These are phyloP conservation scores for Plectosphaerella sp. DNA, from an alignment of 2,329 filamentous ascomycete genomes.

Conservation along the genomic window DNA sequence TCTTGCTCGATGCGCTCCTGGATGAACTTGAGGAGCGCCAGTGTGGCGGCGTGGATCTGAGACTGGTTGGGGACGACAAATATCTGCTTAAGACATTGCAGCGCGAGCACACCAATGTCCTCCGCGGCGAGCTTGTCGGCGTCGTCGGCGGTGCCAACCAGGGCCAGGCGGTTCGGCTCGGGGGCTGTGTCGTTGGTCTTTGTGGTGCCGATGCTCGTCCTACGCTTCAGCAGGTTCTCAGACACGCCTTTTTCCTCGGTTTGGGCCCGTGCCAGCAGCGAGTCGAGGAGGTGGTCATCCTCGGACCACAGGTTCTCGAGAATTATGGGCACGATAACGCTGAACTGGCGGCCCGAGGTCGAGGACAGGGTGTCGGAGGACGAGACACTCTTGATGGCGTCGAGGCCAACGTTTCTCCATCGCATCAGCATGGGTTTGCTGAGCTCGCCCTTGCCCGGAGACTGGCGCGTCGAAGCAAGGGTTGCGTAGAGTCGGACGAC, in stretches of 20 bases:
- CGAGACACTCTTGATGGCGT: slow-evolving; percentile 77
- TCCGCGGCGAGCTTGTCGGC: slow-evolving; percentile 88
- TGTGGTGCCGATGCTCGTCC: slow-evolving; percentile 76
- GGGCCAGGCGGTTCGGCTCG: slow-evolving; percentile 64
- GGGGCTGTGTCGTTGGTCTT: slow-evolving; percentile 61
- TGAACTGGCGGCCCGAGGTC: slow-evolving; percentile 70
- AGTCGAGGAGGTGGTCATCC: slow-evolving; percentile 63
- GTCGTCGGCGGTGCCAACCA: slow-evolving; percentile 78
- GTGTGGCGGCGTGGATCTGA: slow-evolving; percentile 75
- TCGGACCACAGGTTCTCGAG: slow-evolving; percentile 81
- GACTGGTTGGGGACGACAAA: slow-evolving; percentile 77
- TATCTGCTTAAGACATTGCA: slow-evolving; percentile 82
- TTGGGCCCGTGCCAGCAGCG: slow-evolving; percentile 63
- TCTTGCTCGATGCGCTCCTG: slow-evolving; percentile 48
- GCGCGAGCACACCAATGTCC: slow-evolving; percentile 76
- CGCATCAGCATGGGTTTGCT: slow-evolving; percentile 73
- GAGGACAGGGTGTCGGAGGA: slow-evolving; percentile 74
- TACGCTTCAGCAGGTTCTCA: slow-evolving; percentile 58
- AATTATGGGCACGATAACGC: slow-evolving; percentile 76
- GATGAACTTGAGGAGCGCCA: slow-evolving; percentile 71
- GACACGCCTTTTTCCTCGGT: slow-evolving; percentile 64
- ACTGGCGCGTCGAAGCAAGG: slow-evolving; percentile 64
- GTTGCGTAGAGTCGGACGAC: slow-evolving; percentile 76
- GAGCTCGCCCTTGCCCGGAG: slow-evolving; percentile 46
- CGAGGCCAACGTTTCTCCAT: slow-evolving; percentile 70